These are phyloP conservation scores for Phytopythium boreale DNA, from an alignment of 352 stramenopile genomes.

Conservation along the genomic window DNA sequence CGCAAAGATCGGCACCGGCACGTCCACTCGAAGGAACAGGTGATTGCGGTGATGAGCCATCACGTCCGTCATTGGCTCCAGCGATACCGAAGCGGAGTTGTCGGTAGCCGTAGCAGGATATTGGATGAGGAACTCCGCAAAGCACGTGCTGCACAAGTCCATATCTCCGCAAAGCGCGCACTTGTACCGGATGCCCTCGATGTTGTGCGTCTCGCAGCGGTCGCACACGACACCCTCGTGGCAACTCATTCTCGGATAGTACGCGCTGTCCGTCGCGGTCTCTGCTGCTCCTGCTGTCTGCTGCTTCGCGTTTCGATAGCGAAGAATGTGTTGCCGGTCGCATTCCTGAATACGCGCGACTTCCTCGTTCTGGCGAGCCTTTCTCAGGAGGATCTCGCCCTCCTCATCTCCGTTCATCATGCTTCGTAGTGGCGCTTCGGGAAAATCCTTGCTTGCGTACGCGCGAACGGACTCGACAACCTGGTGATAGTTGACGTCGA, in stretches of 20 bases:
- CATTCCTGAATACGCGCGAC: slow-evolving; percentile 15
- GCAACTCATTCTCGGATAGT: slow-evolving; percentile 46
- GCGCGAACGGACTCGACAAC: slow-evolving; percentile 41
- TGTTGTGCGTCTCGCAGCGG: slow-evolving; percentile 55
- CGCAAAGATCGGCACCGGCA: slow-evolving; percentile 62
- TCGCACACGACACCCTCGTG: slow-evolving; percentile 75
- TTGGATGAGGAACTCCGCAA: slow-evolving; percentile 35
- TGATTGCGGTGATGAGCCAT: slow-evolving; percentile 47
- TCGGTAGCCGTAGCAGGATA: slow-evolving; percentile 9
- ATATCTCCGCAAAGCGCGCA: slow-evolving; percentile 68
- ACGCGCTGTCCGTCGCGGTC: slow-evolving; percentile 12
- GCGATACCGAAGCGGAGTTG: slow-evolving; percentile 4
- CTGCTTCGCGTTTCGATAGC: background rate
- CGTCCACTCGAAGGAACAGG: slow-evolving; percentile 59
- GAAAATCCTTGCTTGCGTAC: slow-evolving; percentile 38
- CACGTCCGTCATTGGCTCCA: slow-evolving; percentile 9
- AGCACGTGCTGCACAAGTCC: slow-evolving; percentile 67
- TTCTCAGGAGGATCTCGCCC: slow-evolving; percentile 4
- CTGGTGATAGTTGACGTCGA: slow-evolving; percentile 60
- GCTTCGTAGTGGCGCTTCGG: slow-evolving; percentile 26
- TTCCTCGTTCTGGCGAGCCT: slow-evolving; percentile 12
- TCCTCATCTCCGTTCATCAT: slow-evolving; percentile 17
- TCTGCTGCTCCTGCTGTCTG: slow-evolving; percentile 1
- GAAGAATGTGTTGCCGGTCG: slow-evolving; percentile 22
- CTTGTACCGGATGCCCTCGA: slow-evolving; percentile 63